A percentile compares a stretch with the other conserved stretches of the same genome.
Evolutionary conservation across 352 stramenopile species (phyloP).

Genomic region (Globisporangium barbulae): DNA sequence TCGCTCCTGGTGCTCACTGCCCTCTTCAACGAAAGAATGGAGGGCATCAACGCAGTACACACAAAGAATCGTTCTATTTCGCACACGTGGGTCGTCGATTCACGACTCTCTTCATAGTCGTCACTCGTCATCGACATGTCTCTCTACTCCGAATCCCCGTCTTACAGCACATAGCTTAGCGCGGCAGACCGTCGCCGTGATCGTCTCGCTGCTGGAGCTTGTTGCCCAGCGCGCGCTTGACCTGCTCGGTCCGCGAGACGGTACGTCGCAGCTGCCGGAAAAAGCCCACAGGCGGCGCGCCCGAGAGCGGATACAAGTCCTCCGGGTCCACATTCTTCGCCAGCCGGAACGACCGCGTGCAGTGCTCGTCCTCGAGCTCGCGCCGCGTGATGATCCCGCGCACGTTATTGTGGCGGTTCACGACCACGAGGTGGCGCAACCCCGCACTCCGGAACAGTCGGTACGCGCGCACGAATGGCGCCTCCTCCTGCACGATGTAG

Average conservation of each 20-base stretch:
- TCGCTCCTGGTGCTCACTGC: no score
- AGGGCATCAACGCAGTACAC: no score
- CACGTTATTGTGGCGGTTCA: slow-evolving; percentile 92
- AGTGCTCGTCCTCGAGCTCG: slow-evolving; percentile 83
- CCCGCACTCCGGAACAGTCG: slow-evolving; percentile 96
- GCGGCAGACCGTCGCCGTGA: no score
- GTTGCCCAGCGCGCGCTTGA: slow-evolving; percentile 68
- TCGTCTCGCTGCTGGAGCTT: slow-evolving; percentile 10
- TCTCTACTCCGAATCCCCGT: no score
- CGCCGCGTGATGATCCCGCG: slow-evolving; percentile 84
- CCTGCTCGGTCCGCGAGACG: slow-evolving; percentile 67
- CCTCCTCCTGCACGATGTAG: slow-evolving; percentile 95
- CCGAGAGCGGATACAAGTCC: slow-evolving; percentile 67
- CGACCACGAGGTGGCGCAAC: slow-evolving; percentile 93
- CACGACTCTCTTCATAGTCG: no score
- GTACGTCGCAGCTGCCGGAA: slow-evolving; percentile 59
- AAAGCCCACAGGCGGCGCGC: slow-evolving; percentile 49
- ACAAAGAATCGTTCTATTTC: no score
- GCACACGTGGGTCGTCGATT: no score
- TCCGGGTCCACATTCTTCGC: slow-evolving; percentile 70
- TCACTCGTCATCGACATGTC: no score
- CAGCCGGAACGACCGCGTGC: slow-evolving; percentile 68
- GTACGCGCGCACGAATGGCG: slow-evolving; percentile 95
- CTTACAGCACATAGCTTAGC: no score
- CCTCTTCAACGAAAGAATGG: no score